These are phyloP conservation scores for Erodium texanum DNA, from an alignment of 441 rosid genomes.

Conservation along the genomic window DNA sequence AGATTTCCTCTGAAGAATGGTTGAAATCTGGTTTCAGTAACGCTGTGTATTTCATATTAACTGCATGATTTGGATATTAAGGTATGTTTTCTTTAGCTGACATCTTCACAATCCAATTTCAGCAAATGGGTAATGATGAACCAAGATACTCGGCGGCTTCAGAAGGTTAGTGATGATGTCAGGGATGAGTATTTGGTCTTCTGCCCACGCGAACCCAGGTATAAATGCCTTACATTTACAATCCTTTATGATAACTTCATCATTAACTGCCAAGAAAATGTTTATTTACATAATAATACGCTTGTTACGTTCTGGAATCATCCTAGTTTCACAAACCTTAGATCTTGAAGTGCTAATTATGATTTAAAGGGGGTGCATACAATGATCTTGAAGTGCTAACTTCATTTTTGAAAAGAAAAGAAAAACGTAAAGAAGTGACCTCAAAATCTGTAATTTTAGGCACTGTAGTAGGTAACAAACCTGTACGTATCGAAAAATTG, in stretches of 20 bases:
- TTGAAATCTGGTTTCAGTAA: conserved; percentile 2
- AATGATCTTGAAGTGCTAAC: no score
- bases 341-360: neutral
- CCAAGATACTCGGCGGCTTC: conserved; percentile 81
- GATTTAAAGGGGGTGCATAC: neutral
- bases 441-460: no score
- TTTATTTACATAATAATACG: neutral
- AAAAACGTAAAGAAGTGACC: no score
- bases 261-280: neutral
- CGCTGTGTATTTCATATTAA: conserved; percentile 6
- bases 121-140: conserved; percentile 99
- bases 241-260: neutral
- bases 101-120: conserved; percentile 25
- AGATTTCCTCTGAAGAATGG: neutral
- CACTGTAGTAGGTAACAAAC: neutral
- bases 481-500: no score
- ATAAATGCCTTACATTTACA: conserved; percentile 5
- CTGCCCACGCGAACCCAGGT: conserved; percentile 75
- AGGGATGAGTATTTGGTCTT: conserved; percentile 68
- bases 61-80: conserved; percentile 6
- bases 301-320: neutral
- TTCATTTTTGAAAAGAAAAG: no score
- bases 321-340: neutral
- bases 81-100: conserved; percentile 13
- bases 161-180: conserved; percentile 80